Percentiles rank a stretch among this genome's conserved stretches.
These are phyloP conservation scores for Entomortierella lignicola DNA, from an alignment of 192 early-diverging fungal species.

Conservation along the genomic window DNA sequence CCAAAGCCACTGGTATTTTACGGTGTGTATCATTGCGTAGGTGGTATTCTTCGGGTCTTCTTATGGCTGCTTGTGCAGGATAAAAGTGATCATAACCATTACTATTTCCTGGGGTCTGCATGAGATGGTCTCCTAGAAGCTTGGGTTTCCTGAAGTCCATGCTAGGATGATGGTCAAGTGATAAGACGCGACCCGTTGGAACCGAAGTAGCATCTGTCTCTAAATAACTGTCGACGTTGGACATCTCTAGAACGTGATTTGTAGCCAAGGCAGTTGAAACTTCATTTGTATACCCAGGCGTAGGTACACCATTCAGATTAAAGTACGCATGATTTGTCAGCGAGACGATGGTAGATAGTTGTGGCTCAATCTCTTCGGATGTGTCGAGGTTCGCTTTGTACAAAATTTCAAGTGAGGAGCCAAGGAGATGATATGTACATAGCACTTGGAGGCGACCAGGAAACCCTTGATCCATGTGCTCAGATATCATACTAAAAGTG, in stretches of 20 bases:
- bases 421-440: conserved; percentile 70
- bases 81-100: conserved; percentile 89
- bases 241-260: conserved; percentile 64
- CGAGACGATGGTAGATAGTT: conserved; percentile 72
- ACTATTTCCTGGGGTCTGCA: conserved; percentile 61
- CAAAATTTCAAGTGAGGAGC: conserved; percentile 64
- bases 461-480: conserved; percentile 83
- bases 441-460: conserved; percentile 73
- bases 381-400: conserved; percentile 54
- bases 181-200: conserved; percentile 77
- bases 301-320: conserved; percentile 79
- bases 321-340: conserved; percentile 93
- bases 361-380: conserved; percentile 12
- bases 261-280: conserved; percentile 29
- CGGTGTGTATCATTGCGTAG: conserved; percentile 27
- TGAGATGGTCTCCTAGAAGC: conserved; percentile 63
- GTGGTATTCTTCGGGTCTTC: neutral
- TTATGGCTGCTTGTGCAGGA: conserved; percentile 56
- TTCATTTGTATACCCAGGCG: conserved; percentile 54
- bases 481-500: conserved; percentile 66
- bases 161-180: conserved; percentile 43
- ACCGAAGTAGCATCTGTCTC: conserved; percentile 66
- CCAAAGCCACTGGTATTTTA: conserved; percentile 51
- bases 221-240: conserved; percentile 62
- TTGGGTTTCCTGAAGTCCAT: conserved; percentile 72